A percentile compares a stretch with the other conserved stretches of the same genome.
Conservation (phyloP, 2,329 filamentous ascomycete genomes). For the Xylaria digitata region DNA sequence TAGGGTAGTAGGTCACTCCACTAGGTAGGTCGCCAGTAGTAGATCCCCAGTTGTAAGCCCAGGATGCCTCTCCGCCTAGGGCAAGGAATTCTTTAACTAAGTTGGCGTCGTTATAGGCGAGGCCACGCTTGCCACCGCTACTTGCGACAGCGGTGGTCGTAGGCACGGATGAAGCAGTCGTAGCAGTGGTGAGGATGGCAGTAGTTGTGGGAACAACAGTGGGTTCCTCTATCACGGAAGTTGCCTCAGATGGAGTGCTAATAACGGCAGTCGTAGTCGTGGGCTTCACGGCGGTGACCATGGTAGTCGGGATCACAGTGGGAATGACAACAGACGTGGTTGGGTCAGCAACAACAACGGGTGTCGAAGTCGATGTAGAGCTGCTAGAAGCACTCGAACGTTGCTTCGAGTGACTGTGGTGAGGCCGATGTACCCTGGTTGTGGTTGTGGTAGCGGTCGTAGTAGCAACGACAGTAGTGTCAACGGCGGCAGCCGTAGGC, state of each 20-base stretch:
- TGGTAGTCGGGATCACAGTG: constrained; percentile 42
- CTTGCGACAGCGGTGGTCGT: neutral
- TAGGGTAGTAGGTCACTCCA: constrained; percentile 71
- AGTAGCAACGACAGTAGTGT: constrained; percentile 12
- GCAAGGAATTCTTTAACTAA: constrained; percentile 44
- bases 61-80: constrained; percentile 44
- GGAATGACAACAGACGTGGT: constrained; percentile 31
- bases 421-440: constrained; percentile 20
- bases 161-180: constrained; percentile 26
- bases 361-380: constrained; percentile 9
- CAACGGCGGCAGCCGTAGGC: constrained; percentile 24
- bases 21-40: constrained; percentile 51
- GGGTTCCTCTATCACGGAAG: constrained; percentile 22
- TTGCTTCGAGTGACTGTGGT: constrained; percentile 26
- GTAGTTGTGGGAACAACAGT: constrained; percentile 14
- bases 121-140: constrained; percentile 48
- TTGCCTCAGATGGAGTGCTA: constrained; percentile 13
- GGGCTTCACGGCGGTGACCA: constrained; percentile 42
- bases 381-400: constrained; percentile 21
- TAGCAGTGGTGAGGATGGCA: constrained; percentile 19
- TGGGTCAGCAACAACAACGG: constrained; percentile 28
- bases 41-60: constrained; percentile 52
- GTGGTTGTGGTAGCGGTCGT: constrained; percentile 16
- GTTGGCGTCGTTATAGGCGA: constrained; percentile 50
- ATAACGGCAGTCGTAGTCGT: constrained; percentile 26